Base-by-base conservation (phyloP, 192 early-diverging fungal species). In the Spizellomyces sp. region DNA sequence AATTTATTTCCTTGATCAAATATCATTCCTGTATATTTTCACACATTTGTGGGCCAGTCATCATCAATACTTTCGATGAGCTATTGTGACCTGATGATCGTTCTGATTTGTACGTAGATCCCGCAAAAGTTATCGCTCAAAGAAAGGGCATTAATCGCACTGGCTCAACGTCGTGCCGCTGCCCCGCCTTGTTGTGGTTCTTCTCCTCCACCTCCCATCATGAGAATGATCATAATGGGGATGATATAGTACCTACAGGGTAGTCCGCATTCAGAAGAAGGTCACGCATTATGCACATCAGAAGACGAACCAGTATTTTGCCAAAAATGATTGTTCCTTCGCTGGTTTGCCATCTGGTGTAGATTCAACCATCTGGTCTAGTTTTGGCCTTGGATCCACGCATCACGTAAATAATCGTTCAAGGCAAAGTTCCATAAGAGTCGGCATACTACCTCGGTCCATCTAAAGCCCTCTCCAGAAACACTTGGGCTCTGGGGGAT, bases 251-350 rank as follows among this genome's bases (percentile, higher is more conserved):
- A 75, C 74, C 74, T 74, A 56, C 22, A 15, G 27, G 27, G 7
- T 21, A 41, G 42, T 15, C 12, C 27, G 62, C 36, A 21, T 21
- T 55, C 14, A 17, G 19, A 69, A n/a, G 22, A 4, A 9, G 15
- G 9, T 36, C 27, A 36, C 27, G 27, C 15, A 65, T 0, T 8
- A 14, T 44, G 46, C 2, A 69, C n/a, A 59, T 22, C 47, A 17
- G 45, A 36, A 8, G 48, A 27, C 75, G 45, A 27, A 76, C 68
- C 75, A 76, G 43, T 76, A 76, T 43, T 76, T 76, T 48, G 70
- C 61, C 5, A 70, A 58, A 27, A 70, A 71, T 19, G 68, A 48
- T 56, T 70, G 10, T 59, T 70, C 68, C n/a, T 48, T n/a, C 43
- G 47, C 43, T 41, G 75, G 62, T 57, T 76, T 76, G 22, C 75